Conservation (phyloP, 129 eudicot species). For the Apium graveolens region DNA sequence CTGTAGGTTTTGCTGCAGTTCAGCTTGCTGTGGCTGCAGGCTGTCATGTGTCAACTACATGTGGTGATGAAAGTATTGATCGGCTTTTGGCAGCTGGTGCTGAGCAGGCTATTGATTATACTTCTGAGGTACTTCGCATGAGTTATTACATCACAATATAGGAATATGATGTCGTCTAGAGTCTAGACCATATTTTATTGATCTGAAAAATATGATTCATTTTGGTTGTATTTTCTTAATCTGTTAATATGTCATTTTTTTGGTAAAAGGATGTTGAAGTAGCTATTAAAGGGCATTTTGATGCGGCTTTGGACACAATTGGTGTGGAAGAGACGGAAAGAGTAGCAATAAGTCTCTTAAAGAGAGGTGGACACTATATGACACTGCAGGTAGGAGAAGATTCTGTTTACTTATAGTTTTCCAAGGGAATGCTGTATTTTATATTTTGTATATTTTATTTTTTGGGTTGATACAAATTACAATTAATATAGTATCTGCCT, state of each 20-base stretch:
- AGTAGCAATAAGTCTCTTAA: conserved; percentile 60
- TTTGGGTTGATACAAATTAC: too few relatives aligned
- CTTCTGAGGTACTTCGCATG: conserved; percentile 51
- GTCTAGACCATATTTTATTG: not conserved
- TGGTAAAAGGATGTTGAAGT: conserved; percentile 61
- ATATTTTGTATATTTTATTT: too few relatives aligned
- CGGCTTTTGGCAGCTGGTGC: conserved; percentile 81
- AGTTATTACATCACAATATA: conserved; percentile 5
- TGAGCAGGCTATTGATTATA: conserved; percentile 84
- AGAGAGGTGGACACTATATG: conserved; percentile 94
- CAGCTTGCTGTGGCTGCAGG: conserved; percentile 87
- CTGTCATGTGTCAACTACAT: conserved; percentile 76
- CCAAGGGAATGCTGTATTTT: too few relatives aligned
- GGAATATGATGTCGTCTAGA: not conserved
- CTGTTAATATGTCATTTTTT: not conserved
- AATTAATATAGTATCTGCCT: too few relatives aligned
- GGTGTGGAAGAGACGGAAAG: conserved; percentile 79
- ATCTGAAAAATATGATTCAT: not conserved
- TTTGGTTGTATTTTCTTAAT: not conserved
- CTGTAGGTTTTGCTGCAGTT: conserved; percentile 88
- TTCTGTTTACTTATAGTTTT: not conserved
- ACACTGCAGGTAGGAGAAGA: conserved; percentile 64
- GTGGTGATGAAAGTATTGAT: conserved; percentile 76
- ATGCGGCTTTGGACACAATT: conserved; percentile 91
- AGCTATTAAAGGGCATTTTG: conserved; percentile 63